phyloP scores from a whole-genome alignment of 805 yeast species.

The Lachancea quebecensis region DNA sequence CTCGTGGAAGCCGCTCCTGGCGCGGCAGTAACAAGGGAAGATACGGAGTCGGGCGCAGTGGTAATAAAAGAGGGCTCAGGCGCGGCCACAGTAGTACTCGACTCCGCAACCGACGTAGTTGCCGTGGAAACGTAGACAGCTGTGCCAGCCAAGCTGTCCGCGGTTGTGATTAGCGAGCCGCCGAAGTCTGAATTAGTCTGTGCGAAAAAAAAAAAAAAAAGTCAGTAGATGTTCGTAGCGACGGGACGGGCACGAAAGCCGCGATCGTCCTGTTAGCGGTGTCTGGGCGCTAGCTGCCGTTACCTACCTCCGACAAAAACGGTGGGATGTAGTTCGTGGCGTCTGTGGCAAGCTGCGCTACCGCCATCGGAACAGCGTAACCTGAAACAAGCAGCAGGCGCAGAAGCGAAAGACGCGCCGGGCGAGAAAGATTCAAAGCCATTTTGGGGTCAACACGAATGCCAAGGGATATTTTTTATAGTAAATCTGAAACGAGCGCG shows the following conservation, averaged over 20 bases:
- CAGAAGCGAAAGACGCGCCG: neutral
- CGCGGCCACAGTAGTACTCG: constrained; percentile 1
- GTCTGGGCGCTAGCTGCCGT: neutral
- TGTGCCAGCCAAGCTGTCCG: constrained; percentile 6
- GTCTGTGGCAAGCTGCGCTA: constrained; percentile 4
- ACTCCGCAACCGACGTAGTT: too few species aligned
- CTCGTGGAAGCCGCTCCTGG: neutral
- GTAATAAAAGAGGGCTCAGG: neutral
- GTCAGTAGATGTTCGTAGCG: neutral
- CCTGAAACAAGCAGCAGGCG: constrained; percentile 1
- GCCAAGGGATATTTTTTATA: too few species aligned
- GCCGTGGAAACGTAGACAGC: constrained; percentile 6
- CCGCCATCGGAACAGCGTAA: neutral
- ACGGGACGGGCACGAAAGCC: too few species aligned
- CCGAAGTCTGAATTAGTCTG: constrained; percentile 9
- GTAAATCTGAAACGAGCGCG: too few species aligned
- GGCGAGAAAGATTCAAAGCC: too few species aligned
- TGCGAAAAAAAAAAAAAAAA: constrained; percentile 1
- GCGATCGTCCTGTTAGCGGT: too few species aligned
- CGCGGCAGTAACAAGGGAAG: constrained; percentile 5
- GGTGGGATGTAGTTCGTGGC: constrained; percentile 4
- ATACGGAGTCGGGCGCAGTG: neutral
- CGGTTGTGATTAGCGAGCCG: constrained; percentile 6
- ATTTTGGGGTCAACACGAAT: too few species aligned
- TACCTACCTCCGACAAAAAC: constrained; percentile 2